Base-by-base conservation (phyloP, 495 filamentous ascomycete species). In the Penicillium paradoxum region DNA sequence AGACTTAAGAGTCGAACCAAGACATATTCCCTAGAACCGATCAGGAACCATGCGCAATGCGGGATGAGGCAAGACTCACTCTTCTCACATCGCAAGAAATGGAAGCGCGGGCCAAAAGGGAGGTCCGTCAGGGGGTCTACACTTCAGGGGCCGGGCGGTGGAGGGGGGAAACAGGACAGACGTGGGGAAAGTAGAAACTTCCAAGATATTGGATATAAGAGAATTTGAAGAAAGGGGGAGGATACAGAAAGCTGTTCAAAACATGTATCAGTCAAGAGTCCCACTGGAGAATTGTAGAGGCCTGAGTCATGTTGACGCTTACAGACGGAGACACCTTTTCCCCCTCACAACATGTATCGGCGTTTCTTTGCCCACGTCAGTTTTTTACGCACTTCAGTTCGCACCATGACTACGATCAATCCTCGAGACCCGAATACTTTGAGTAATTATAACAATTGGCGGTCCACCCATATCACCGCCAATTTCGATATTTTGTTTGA, bases 371-470 rank as follows among this genome's bases (percentile, higher is more conserved):
- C 34, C 1, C n/a, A 4, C n/a, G 42, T 51, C 38, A 15, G 19
- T 4, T 11, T 29, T 25, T 45, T 51, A 22, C 24, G 24, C 24
- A 27, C 25, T 18, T 39, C 27, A 30, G 30, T 21, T 29, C 60
- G 64, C 46, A 73, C 40, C 21, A 78, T 74, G 69, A 69, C 74
- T 44, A 84, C 82, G 72, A 72, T 48, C 15, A 49, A 49, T 5
- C 45, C 77, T 29, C 81, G 87, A 60, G 92, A 98, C 69, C 91
- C 91, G 13, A 96, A 91, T 65, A 96, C 92, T 22, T 74, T 93
- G 15, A 87, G 88, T 63, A 98, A 98, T 71, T 95, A 96, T 71
- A 82, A 87, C 67, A 81, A 84, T 41, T 96, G 89, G 79, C 67
- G 77, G 18, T 96, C 89, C 19, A 87, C 78, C 54, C 88, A 96